Evolutionary conservation across 305 asterid species (phyloP), one percentile per base, ranked within the genome.

Genomic region (Fraxinus dipetala): DNA sequence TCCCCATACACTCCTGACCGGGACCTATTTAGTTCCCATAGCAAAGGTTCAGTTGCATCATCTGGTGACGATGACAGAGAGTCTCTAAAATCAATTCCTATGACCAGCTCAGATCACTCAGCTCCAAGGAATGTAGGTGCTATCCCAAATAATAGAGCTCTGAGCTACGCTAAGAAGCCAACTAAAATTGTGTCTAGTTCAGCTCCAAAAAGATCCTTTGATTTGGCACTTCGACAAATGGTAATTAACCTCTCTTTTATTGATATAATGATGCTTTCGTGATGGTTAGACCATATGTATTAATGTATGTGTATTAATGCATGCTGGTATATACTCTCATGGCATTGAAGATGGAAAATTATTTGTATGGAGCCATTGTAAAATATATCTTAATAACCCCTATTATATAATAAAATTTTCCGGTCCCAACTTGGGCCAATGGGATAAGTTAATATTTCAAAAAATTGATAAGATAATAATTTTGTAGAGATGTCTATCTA

Each of bases 131-230:
- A 88, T 59, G 31, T 87, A 6, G 87, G 89, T 45, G 83, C 92
- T 84, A 86, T 73, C 81, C 86, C 90, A 70, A 90, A 89, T 76
- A 87, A 82, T 85, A 90, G 88, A 82, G 86, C 88, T 76, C 84
- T 75, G 78, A 92, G 91, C 31, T 82, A 86, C 84, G 85, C 96
- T 78, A 93, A 89, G 92, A 93, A 91, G 85, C 92, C 94, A 70
- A 78, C 85, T 72, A 93, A 88, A 87, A 75, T 80, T 77, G 82
- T 90, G 85, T 90, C 96, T 51, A 91, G 87, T 83, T 94, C 98
- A 80, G 98, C 93, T 79, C 98, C 99, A 16, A 96, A 94, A 89
- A 93, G 99, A 90, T 90, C 98, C 83, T 91, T 92, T 84, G 99
- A 96, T 86, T 40, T 89, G 91, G 93, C 97, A 80, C 90, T 91